A percentile compares a stretch with the other conserved stretches of the same genome.
Evolutionary conservation across 768 basidiomycete species (phyloP).

Genomic region (Melanogaster broomeanus): DNA sequence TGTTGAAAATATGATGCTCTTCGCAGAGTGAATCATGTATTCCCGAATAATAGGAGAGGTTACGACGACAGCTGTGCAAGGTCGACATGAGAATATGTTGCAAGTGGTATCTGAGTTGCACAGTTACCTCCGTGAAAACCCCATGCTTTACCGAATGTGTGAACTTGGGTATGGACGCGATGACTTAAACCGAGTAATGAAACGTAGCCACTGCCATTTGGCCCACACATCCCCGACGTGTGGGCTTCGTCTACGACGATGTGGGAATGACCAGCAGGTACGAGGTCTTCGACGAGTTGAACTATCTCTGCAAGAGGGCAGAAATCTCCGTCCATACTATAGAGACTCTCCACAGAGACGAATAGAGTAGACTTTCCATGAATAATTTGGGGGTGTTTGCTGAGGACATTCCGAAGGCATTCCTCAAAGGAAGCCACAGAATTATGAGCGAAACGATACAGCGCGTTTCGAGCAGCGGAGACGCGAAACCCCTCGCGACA

Average conservation of each 20-base stretch:
- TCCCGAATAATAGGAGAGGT: conserved; percentile 16
- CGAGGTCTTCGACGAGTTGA: conserved; percentile 34
- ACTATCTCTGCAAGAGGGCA: conserved; percentile 47
- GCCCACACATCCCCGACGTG: conserved; percentile 54
- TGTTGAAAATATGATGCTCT: conserved; percentile 23
- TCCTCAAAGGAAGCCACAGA: conserved; percentile 34
- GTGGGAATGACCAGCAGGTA: conserved; percentile 41
- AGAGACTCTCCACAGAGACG: conserved; percentile 53
- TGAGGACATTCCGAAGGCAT: conserved; percentile 27
- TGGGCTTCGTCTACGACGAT: conserved; percentile 62
- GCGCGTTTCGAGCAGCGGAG: conserved; percentile 22
- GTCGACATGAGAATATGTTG: neutral
- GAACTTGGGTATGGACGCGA: conserved; percentile 46
- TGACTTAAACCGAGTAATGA: conserved; percentile 43
- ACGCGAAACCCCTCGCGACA: conserved; percentile 52
- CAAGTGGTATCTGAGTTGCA: too few relatives aligned
- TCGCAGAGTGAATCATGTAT: conserved; percentile 22
- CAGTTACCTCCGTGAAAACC: conserved; percentile 20
- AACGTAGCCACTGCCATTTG: conserved; percentile 45
- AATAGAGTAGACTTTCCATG: conserved; percentile 39
- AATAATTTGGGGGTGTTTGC: conserved; percentile 21
- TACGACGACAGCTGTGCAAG: conserved; percentile 15
- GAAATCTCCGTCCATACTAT: conserved; percentile 65
- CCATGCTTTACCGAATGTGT: conserved; percentile 54
- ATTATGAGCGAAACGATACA: conserved; percentile 48